These are phyloP conservation scores for Falciphora oryzae DNA, from an alignment of 2,329 filamentous ascomycete species.

Conservation along the genomic window DNA sequence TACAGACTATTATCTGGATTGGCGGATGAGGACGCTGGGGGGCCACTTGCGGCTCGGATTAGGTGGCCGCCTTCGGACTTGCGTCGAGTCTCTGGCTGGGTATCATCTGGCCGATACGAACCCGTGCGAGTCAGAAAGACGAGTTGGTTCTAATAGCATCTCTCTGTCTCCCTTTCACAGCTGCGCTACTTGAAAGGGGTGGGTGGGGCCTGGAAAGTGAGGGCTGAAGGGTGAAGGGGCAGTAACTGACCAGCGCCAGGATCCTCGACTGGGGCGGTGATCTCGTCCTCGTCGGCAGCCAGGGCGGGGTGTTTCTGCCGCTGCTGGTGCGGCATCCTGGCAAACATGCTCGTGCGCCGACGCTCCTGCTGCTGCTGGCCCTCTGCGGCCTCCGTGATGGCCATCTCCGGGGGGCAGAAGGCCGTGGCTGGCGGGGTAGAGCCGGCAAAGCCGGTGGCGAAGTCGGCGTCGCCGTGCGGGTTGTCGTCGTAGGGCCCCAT, in stretches of 20 bases:
- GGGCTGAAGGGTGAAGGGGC: too few relatives aligned
- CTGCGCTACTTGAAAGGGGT: too few relatives aligned
- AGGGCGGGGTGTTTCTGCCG: too few relatives aligned
- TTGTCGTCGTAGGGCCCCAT: conserved; percentile 6
- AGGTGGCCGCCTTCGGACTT: background rate
- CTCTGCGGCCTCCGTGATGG: background rate
- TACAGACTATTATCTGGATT: background rate
- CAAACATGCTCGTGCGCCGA: background rate
- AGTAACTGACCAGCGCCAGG: too few relatives aligned
- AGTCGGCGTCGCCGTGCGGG: conserved; percentile 5
- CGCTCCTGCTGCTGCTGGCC: background rate
- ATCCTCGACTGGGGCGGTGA: background rate
- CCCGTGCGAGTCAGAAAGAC: too few relatives aligned
- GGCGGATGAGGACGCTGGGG: background rate
- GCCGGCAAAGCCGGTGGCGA: background rate
- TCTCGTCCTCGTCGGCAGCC: background rate
- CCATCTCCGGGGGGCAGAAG: background rate
- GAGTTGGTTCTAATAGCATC: too few relatives aligned
- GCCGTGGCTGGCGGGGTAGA: background rate
- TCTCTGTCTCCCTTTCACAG: too few relatives aligned
- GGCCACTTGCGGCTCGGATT: background rate
- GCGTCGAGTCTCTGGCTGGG: background rate
- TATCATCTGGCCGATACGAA: background rate
- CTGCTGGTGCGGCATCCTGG: too few relatives aligned
- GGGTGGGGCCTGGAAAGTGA: too few relatives aligned